phyloP scores from a whole-genome alignment of 495 filamentous ascomycete species.

The Xylaria sp. region DNA sequence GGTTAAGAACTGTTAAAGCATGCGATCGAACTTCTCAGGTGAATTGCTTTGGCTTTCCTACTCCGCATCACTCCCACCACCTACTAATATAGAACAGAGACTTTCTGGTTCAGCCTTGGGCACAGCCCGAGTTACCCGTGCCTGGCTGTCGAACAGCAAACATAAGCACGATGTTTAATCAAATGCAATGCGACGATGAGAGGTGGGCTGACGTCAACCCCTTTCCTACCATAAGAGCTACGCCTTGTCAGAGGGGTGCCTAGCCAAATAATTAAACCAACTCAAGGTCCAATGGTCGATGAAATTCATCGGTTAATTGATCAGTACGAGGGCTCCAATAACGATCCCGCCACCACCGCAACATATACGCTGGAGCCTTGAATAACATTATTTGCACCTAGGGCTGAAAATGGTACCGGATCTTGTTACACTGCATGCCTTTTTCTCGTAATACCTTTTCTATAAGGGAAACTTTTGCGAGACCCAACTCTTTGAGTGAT shows the following conservation, averaged over 20 bases:
- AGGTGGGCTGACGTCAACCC: not conserved
- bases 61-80: not conserved
- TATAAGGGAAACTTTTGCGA: not conserved
- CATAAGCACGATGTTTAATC: not conserved
- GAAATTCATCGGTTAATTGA: not conserved
- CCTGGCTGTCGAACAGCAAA: not conserved
- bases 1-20: not conserved
- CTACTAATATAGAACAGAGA: too few species aligned
- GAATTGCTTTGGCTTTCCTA: not conserved
- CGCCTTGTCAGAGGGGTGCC: too few species aligned
- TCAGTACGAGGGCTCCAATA: not conserved
- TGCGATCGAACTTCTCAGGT: not conserved
- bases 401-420: not conserved
- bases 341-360: not conserved
- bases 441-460: not conserved
- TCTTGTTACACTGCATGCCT: not conserved
- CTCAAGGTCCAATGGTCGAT: not conserved
- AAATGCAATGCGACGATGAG: not conserved
- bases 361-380: not conserved
- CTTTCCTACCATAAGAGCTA: not conserved
- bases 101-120: not conserved
- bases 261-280: not conserved
- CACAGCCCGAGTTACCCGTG: not conserved
- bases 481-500: not conserved
- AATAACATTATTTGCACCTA: not conserved